Conservation (phyloP, 768 basidiomycete species). For the Phaeotremella fagi region DNA sequence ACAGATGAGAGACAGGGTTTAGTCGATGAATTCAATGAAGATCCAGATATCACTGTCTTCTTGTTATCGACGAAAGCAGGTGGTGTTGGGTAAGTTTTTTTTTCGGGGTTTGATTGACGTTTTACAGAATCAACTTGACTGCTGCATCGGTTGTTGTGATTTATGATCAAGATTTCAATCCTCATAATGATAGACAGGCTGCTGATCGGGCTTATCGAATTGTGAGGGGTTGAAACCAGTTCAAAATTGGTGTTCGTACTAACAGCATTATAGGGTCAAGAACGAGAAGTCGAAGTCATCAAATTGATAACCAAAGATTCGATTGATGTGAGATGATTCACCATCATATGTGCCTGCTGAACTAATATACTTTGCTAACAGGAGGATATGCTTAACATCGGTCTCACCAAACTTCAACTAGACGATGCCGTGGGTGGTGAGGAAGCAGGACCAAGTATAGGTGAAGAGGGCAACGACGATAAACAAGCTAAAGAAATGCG, state of each 20-base stretch:
- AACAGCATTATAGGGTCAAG: slow-evolving; percentile 35
- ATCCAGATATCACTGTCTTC: slow-evolving; percentile 80
- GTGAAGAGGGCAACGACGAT: slow-evolving; percentile 51
- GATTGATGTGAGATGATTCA: slow-evolving; percentile 57
- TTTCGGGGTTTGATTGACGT: not conserved
- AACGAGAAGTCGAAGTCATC: slow-evolving; percentile 83
- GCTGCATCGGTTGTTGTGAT: slow-evolving; percentile 91
- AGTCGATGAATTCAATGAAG: slow-evolving; percentile 92
- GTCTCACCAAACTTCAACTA: slow-evolving; percentile 80
- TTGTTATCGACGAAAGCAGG: slow-evolving; percentile 85
- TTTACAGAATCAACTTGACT: slow-evolving; percentile 79
- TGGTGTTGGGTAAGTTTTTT: slow-evolving; percentile 47
- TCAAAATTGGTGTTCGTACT: not conserved
- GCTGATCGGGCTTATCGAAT: slow-evolving; percentile 97
- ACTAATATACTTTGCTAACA: slow-evolving; percentile 23
- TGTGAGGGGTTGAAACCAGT: too few species aligned
- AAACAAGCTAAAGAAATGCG: slow-evolving; percentile 76
- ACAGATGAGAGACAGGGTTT: slow-evolving; percentile 89
- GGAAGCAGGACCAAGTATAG: slow-evolving; percentile 56
- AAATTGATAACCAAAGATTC: slow-evolving; percentile 86
- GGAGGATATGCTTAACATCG: slow-evolving; percentile 89
- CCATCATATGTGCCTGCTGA: not conserved
- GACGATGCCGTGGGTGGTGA: slow-evolving; percentile 91
- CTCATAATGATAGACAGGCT: slow-evolving; percentile 89
- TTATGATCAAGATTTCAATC: slow-evolving; percentile 96